Evolutionary conservation across 495 filamentous ascomycete species (phyloP).

Genomic region (Parmelia sp.): DNA sequence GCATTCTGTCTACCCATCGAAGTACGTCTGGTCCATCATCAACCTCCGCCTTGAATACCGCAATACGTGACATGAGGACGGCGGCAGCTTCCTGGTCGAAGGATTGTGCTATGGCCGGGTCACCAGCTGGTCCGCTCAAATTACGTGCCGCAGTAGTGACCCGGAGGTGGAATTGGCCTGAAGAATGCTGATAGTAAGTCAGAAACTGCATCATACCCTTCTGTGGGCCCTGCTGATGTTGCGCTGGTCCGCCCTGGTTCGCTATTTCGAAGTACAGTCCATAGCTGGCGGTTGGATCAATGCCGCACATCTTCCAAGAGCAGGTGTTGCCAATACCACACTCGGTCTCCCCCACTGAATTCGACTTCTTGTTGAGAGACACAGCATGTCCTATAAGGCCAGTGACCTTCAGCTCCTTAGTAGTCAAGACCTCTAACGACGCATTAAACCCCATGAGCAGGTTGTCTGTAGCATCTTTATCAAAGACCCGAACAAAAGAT

Average conservation of each 20-base stretch:
- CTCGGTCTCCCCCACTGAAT: conserved; percentile 94
- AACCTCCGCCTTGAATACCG: conserved; percentile 97
- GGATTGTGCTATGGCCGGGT: conserved; percentile 94
- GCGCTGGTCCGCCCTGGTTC: conserved; percentile 80
- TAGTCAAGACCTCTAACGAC: conserved; percentile 90
- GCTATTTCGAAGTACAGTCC: conserved; percentile 98
- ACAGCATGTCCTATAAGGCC: conserved; percentile 96
- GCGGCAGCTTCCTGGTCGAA: conserved; percentile 99
- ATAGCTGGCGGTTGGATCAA: conserved; percentile 88
- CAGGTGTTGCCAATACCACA: conserved; percentile 98
- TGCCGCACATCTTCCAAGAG: conserved; percentile 99
- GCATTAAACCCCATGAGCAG: conserved; percentile 98
- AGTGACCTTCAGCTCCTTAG: conserved; percentile 97
- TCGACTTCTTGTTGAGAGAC: conserved; percentile 95
- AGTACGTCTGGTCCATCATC: conserved; percentile 99
- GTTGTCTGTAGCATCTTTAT: conserved; percentile 92
- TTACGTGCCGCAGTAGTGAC: conserved; percentile 92
- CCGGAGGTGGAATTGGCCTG: conserved; percentile 89
- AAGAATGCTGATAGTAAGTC: conserved; percentile 97
- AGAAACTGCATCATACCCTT: conserved; percentile 98
- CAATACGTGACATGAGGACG: conserved; percentile 96
- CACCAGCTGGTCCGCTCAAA: conserved; percentile 88
- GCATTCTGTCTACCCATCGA: conserved; percentile 97
- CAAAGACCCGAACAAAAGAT: conserved; percentile 94
- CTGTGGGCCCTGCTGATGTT: conserved; percentile 78